Percentiles rank a stretch among this genome's conserved stretches.
phyloP scores from a whole-genome alignment of 805 yeast genomes.

The Brettanomyces sp. region DNA sequence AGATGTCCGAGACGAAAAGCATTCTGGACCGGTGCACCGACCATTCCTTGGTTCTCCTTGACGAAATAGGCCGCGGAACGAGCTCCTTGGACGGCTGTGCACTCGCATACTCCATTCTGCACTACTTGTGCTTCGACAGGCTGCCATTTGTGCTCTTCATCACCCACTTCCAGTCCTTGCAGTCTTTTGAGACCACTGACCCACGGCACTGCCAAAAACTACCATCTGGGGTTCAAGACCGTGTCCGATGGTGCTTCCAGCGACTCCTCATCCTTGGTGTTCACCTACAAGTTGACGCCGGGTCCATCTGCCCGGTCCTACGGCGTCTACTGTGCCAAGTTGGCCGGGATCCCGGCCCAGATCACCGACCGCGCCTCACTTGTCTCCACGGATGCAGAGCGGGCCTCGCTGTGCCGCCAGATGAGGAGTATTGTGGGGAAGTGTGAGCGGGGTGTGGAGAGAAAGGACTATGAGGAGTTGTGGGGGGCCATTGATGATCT shows the following conservation, averaged over 20 bases:
- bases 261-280: slow-evolving; percentile 25
- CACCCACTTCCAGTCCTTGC: slow-evolving; percentile 72
- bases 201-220: slow-evolving; percentile 38
- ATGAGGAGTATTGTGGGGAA: slow-evolving; percentile 6
- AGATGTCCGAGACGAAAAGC: slow-evolving; percentile 54
- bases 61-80: slow-evolving; percentile 73
- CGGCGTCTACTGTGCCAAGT: slow-evolving; percentile 77
- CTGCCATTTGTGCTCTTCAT: slow-evolving; percentile 63
- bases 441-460: background rate
- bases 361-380: slow-evolving; percentile 37
- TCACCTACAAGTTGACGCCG: slow-evolving; percentile 39
- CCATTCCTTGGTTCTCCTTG: slow-evolving; percentile 54
- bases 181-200: slow-evolving; percentile 36
- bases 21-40: slow-evolving; percentile 40
- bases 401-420: slow-evolving; percentile 11
- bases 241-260: slow-evolving; percentile 5
- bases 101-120: slow-evolving; percentile 64
- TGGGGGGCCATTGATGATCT: slow-evolving; percentile 15
- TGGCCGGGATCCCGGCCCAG: slow-evolving; percentile 51
- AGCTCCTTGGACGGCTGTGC: slow-evolving; percentile 70
- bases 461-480: slow-evolving; percentile 6
- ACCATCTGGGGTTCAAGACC: slow-evolving; percentile 54
- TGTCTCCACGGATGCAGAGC: slow-evolving; percentile 23
- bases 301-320: slow-evolving; percentile 58
- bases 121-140: slow-evolving; percentile 37